A percentile compares a stretch with the other conserved stretches of the same genome.
phyloP scores from a whole-genome alignment of 371 early-diverging fungal species.

The Zancudomyces culisetae region DNA sequence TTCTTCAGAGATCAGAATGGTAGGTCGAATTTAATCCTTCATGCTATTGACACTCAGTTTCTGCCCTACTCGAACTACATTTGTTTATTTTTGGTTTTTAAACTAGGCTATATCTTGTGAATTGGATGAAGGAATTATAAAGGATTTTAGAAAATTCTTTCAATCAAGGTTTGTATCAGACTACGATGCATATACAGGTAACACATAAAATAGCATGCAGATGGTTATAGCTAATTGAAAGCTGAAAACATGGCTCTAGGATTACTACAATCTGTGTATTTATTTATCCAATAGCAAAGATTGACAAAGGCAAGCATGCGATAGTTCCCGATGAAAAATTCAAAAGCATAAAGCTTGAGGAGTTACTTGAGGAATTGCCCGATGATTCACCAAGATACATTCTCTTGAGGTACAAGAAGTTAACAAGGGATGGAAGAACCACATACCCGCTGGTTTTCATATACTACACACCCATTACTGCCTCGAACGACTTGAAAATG shows the following conservation, averaged over 20 bases:
- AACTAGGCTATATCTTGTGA: too few species aligned
- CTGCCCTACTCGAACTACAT: too few species aligned
- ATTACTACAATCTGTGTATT: too few species aligned
- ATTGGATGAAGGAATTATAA: too few species aligned
- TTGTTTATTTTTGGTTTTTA: too few species aligned
- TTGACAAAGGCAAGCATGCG: slow-evolving; percentile 28
- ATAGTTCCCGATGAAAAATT: slow-evolving; percentile 34
- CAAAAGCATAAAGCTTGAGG: slow-evolving; percentile 32
- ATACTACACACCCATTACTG: slow-evolving; percentile 39
- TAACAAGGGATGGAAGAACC: slow-evolving; percentile 31
- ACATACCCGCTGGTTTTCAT: slow-evolving; percentile 44
- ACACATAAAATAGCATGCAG: too few species aligned
- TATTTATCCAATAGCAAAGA: slow-evolving; percentile 26
- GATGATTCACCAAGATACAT: slow-evolving; percentile 48
- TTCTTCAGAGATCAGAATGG: too few species aligned
- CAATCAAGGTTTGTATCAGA: too few species aligned
- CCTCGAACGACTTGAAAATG: slow-evolving; percentile 24
- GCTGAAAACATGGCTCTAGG: background rate
- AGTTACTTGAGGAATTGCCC: slow-evolving; percentile 42
- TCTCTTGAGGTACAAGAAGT: slow-evolving; percentile 40
- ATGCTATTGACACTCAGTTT: too few species aligned
- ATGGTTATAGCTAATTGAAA: background rate
- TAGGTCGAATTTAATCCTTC: too few species aligned
- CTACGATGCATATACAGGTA: too few species aligned
- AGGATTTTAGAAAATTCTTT: too few species aligned